phyloP scores from a whole-genome alignment of 2,329 filamentous ascomycete species.

The Botrytis deweyae region DNA sequence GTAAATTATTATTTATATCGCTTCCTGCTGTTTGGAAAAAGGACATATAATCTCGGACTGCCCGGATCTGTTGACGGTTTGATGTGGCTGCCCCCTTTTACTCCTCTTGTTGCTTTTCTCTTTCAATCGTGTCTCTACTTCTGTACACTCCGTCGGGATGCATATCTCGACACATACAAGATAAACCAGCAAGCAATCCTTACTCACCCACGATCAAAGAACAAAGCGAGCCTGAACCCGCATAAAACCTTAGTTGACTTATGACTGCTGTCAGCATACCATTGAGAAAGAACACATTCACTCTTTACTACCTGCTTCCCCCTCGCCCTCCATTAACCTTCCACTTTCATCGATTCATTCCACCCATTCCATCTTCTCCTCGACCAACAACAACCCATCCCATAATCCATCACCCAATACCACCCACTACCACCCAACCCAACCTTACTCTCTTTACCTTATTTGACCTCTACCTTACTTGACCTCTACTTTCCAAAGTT shows the following conservation, averaged over 20 bases:
- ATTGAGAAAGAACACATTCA: conserved; percentile 5
- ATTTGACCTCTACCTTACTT: background rate
- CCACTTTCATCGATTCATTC: background rate
- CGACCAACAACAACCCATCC: background rate
- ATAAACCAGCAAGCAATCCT: background rate
- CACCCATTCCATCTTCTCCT: background rate
- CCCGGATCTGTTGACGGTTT: background rate
- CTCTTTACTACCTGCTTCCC: background rate
- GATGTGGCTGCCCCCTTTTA: conserved; percentile 17
- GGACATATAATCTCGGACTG: conserved; percentile 1
- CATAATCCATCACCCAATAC: background rate
- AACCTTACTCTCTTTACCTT: background rate
- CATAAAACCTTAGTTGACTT: background rate
- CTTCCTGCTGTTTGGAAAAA: background rate
- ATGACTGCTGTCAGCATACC: conserved; percentile 1
- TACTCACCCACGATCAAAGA: background rate
- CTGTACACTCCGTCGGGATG: background rate
- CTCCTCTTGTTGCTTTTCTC: background rate
- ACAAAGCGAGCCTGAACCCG: conserved; percentile 14
- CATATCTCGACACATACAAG: background rate
- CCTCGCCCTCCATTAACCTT: background rate
- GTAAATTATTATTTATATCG: background rate
- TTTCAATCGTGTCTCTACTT: background rate
- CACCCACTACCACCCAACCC: background rate
- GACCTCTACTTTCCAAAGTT: background rate